Percentiles rank a stretch among this genome's conserved stretches.
Conservation (phyloP, 2,329 filamentous ascomycete genomes). For the Ascomycota sp. region DNA sequence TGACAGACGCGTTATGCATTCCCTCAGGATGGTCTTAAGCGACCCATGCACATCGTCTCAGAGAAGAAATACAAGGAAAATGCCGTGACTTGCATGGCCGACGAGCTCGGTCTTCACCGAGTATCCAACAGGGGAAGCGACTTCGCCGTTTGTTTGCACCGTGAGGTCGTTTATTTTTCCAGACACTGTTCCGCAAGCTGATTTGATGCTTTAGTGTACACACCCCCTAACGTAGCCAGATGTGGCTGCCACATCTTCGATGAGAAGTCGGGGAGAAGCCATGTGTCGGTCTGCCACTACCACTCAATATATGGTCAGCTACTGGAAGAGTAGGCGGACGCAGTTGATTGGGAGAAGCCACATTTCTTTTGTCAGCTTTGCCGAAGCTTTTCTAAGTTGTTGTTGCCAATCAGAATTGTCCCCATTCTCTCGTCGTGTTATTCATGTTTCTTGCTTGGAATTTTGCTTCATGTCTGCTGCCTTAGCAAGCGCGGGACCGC, state of each 20-base stretch:
- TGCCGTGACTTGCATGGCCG: slow-evolving; percentile 76
- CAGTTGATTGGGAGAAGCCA: too few relatives aligned
- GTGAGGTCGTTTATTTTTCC: slow-evolving; percentile 18
- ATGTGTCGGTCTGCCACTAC: slow-evolving; percentile 51
- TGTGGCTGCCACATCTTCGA: slow-evolving; percentile 71
- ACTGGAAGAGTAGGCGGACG: slow-evolving; percentile 15
- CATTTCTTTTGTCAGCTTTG: too few relatives aligned
- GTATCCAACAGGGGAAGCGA: slow-evolving; percentile 58
- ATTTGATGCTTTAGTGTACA: slow-evolving; percentile 39
- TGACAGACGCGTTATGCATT: slow-evolving; percentile 62
- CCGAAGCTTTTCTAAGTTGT: too few relatives aligned
- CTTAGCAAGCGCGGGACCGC: too few relatives aligned
- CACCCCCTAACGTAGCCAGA: slow-evolving; percentile 71
- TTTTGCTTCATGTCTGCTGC: too few relatives aligned
- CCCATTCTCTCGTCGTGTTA: too few relatives aligned
- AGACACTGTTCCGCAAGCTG: slow-evolving; percentile 12
- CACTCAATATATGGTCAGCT: slow-evolving; percentile 42
- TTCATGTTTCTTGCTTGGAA: too few relatives aligned
- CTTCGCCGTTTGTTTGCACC: slow-evolving; percentile 68
- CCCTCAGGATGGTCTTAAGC: slow-evolving; percentile 29
- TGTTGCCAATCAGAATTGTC: too few relatives aligned
- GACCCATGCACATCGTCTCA: slow-evolving; percentile 42
- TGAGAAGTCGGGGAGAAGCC: slow-evolving; percentile 50
- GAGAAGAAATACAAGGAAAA: slow-evolving; percentile 50
- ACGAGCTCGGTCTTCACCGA: slow-evolving; percentile 69